These are phyloP conservation scores for Inga oerstediana DNA, from an alignment of 306 rosid genomes.

Conservation along the genomic window DNA sequence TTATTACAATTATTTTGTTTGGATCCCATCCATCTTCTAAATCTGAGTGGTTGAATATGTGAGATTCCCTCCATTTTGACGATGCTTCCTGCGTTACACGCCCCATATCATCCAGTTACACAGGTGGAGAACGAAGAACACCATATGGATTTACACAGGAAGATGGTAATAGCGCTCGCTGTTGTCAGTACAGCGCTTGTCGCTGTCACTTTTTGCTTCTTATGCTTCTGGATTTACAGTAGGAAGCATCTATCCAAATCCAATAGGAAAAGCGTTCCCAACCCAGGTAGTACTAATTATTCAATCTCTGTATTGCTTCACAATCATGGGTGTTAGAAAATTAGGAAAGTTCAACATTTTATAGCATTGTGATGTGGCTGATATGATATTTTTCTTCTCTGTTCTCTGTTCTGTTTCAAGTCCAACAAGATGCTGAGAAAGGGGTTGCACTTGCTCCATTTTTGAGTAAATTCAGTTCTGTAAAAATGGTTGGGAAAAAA, in stretches of 20 bases:
- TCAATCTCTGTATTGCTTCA: slow-evolving; percentile 17
- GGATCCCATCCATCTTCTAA: slow-evolving; percentile 1
- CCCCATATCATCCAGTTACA: slow-evolving; percentile 45
- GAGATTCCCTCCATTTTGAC: slow-evolving; percentile 10
- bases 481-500: slow-evolving; percentile 56
- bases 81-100: slow-evolving; percentile 5
- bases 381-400: not conserved
- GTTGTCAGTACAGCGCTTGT: slow-evolving; percentile 53
- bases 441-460: slow-evolving; percentile 53
- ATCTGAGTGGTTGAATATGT: slow-evolving; percentile 5
- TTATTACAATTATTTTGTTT: not conserved
- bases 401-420: slow-evolving; percentile 37
- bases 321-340: not conserved
- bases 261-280: slow-evolving; percentile 46
- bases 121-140: slow-evolving; percentile 42
- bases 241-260: slow-evolving; percentile 44
- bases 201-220: slow-evolving; percentile 42
- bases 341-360: not conserved
- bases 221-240: slow-evolving; percentile 67
- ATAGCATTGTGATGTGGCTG: not conserved
- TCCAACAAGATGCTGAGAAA: slow-evolving; percentile 64
- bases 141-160: slow-evolving; percentile 57
- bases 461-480: slow-evolving; percentile 60
- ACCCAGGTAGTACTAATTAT: slow-evolving; percentile 37
- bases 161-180: slow-evolving; percentile 52